phyloP scores from a whole-genome alignment of 1,284 basidiomycete genomes.

The Crucibulum cyathiforme region DNA sequence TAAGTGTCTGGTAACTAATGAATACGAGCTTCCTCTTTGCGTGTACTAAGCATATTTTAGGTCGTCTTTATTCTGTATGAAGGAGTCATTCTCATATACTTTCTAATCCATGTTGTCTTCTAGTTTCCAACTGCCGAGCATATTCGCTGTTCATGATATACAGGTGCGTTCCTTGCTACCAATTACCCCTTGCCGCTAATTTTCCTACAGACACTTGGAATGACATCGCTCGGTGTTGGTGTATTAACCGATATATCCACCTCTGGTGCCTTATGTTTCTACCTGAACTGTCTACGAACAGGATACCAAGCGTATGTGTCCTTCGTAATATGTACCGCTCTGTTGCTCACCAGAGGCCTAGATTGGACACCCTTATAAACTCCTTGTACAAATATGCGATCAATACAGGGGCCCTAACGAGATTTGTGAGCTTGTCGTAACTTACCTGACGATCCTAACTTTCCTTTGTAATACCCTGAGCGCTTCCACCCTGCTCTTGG shows the following conservation, averaged over 20 bases:
- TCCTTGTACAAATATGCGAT: constrained; percentile 52
- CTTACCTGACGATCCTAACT: constrained; percentile 5
- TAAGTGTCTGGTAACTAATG: constrained; percentile 57
- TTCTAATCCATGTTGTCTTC: neutral
- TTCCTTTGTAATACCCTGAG: constrained; percentile 56
- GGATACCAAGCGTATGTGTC: constrained; percentile 37
- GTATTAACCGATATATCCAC: constrained; percentile 49
- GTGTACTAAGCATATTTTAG: constrained; percentile 27
- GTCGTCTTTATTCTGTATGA: constrained; percentile 54
- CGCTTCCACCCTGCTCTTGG: constrained; percentile 60
- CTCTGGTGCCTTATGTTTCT: constrained; percentile 46
- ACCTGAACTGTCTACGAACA: constrained; percentile 46
- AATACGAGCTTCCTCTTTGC: neutral
- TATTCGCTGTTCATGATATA: constrained; percentile 40
- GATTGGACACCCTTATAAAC: constrained; percentile 67
- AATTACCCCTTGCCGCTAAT: neutral
- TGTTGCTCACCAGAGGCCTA: constrained; percentile 24
- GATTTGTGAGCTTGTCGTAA: constrained; percentile 38
- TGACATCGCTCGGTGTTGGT: constrained; percentile 45
- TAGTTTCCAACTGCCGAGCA: constrained; percentile 42
- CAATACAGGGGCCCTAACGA: constrained; percentile 67
- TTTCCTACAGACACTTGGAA: constrained; percentile 40
- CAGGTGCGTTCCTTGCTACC: constrained; percentile 24
- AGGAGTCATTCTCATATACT: neutral
- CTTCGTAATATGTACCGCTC: constrained; percentile 30